Evolutionary conservation across 2,329 filamentous ascomycete genomes (phyloP), one percentile per base, ranked within the genome.

Genomic region (Monosporascus sp.): DNA sequence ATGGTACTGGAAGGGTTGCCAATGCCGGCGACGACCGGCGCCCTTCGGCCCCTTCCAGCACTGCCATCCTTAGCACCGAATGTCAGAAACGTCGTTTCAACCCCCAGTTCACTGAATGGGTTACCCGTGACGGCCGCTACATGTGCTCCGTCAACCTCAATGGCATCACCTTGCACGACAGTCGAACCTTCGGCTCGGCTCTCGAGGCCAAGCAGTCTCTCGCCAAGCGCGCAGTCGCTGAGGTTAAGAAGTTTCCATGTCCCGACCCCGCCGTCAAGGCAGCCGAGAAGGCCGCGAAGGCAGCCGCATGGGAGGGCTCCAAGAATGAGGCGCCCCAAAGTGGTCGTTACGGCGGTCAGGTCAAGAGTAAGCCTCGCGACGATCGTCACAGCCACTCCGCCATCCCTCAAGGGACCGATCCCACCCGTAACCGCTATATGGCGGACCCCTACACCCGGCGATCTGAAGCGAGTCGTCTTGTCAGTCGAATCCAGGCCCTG

Each of bases 71-170:
- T 5, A 62, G 53, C 55, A 36, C 36, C 1, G 61, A 64, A 43
- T 69, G 65, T 48, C 65, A 69, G 55, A 55, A 57, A 34, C 59
- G 65, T 1, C 43, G 53, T 17, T 69, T 68, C 53, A 69, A 67
- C 37, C 66, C 65, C 1, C 45, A 59, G 26, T 69, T 62, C 49
- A 40, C 34, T 2, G 63, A 63, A 47, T 58, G 52, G 53, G 24
- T 45, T 5, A 52, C 45, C 8, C 24, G 8, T 2, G 40, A 58
- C 17, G 53, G 54, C 20, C 36, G 37, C 1, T 62, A 50, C 47
- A 59, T 43, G 44, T 65, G 60, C 47, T 57, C 59, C 22, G 63
- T 68, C 7, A 51, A 55, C 20, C 22, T 68, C 8, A 55, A 54
- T 3, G 56, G 55, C 7, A 20, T 34, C 20, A 40, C 55, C 3